phyloP scores from a whole-genome alignment of 1,284 basidiomycete genomes.

The Cutaneotrichosporon arboriforme region DNA sequence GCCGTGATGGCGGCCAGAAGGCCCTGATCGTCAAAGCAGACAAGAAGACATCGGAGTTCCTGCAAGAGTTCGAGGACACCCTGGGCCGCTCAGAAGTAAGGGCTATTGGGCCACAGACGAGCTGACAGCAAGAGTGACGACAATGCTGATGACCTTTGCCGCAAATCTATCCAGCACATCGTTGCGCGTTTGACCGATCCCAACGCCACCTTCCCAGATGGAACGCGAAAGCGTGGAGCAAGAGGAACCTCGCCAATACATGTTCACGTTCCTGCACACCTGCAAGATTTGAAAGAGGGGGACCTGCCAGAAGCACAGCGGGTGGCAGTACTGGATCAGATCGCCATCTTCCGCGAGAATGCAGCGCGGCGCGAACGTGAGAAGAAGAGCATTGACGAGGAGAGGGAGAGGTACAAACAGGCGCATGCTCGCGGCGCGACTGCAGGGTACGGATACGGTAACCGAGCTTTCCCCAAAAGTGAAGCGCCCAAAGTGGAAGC shows the following conservation, averaged over 20 bases:
- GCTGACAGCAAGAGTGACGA: conserved; percentile 41
- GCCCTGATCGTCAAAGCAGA: conserved; percentile 87
- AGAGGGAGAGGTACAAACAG: conserved; percentile 36
- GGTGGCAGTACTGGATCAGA: conserved; percentile 86
- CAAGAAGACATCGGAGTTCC: conserved; percentile 79
- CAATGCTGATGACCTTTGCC: conserved; percentile 38
- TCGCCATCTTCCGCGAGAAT: conserved; percentile 83
- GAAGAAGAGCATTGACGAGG: conserved; percentile 64
- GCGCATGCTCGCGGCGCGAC: conserved; percentile 8
- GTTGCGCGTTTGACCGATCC: conserved; percentile 43
- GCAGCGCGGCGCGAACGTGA: conserved; percentile 79
- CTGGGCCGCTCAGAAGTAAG: conserved; percentile 73
- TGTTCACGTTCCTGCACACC: conserved; percentile 80
- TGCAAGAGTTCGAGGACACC: conserved; percentile 75
- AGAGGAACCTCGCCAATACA: conserved; percentile 25
- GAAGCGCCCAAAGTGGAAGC: not conserved
- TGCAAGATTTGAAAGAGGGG: conserved; percentile 89
- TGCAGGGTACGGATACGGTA: conserved; percentile 35
- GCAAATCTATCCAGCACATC: conserved; percentile 42
- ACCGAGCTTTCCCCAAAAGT: conserved; percentile 14
- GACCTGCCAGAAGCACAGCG: conserved; percentile 94
- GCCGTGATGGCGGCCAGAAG: conserved; percentile 68
- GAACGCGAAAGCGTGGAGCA: conserved; percentile 39
- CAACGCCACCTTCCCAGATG: conserved; percentile 23
- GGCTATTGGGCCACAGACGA: conserved; percentile 8